Conservation (phyloP, 106 monocot species). For the Dioscorea zingiberensis region DNA sequence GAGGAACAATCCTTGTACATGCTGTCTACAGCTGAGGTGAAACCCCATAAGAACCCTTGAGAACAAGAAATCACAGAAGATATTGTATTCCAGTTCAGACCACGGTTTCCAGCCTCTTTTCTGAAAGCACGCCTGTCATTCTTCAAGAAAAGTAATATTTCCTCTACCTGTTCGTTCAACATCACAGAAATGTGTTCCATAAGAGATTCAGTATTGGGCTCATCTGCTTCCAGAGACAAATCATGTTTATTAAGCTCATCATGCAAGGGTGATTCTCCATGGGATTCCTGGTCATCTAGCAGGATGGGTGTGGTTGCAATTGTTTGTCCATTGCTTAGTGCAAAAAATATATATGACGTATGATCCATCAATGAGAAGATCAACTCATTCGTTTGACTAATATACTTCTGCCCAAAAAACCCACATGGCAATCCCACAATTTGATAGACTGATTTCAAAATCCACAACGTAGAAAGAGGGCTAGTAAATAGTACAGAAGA, state of each 20-base stretch:
- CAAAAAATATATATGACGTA: constrained; percentile 52
- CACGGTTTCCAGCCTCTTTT: constrained; percentile 13
- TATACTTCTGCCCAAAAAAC: constrained; percentile 14
- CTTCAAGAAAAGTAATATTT: constrained; percentile 16
- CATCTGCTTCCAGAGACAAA: constrained; percentile 3
- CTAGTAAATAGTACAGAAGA: constrained; percentile 15
- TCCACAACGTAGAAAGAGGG: constrained; percentile 51
- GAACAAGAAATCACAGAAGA: constrained; percentile 55
- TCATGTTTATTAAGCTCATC: constrained; percentile 6
- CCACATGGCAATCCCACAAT: constrained; percentile 28
- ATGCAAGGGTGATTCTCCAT: constrained; percentile 2
- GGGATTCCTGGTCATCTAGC: constrained; percentile 10
- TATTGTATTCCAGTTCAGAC: constrained; percentile 30
- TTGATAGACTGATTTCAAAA: constrained; percentile 51
- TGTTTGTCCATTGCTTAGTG: constrained; percentile 27
- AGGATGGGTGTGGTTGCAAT: constrained; percentile 7
- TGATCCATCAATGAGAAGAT: constrained; percentile 60
- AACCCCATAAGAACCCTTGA: constrained; percentile 74
- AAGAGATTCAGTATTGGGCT: constrained; percentile 22
- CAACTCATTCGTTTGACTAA: constrained; percentile 22
- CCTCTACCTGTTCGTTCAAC: constrained; percentile 30
- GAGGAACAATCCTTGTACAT: constrained; percentile 5
- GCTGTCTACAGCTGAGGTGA: constrained; percentile 35
- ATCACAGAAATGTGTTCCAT: constrained; percentile 31
- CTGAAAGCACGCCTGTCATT: constrained; percentile 5